Conservation (phyloP, 129 eudicot species). For the Solidago caesia region DNA sequence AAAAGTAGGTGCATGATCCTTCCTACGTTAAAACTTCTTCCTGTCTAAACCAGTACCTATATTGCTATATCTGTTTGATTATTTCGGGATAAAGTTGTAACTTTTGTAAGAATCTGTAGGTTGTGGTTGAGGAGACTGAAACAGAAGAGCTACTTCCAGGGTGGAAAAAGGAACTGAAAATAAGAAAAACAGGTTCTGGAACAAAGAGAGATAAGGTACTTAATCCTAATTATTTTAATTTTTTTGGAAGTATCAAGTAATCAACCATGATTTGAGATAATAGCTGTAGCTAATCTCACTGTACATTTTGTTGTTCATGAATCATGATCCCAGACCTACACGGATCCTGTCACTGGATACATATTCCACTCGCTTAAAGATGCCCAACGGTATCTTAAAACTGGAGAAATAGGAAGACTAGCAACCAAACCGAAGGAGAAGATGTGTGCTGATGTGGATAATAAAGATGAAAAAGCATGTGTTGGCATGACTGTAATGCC, state of each 20-base stretch:
- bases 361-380: constrained; percentile 69
- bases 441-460: constrained; percentile 9
- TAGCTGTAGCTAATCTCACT: neutral
- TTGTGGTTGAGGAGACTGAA: constrained; percentile 39
- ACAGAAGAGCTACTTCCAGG: constrained; percentile 70
- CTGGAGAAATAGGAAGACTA: constrained; percentile 50
- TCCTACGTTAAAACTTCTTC: neutral
- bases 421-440: constrained; percentile 45
- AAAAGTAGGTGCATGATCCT: neutral
- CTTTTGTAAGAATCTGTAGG: constrained; percentile 35
- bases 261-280: constrained; percentile 4
- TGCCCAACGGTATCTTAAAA: constrained; percentile 58
- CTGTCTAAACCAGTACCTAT: neutral
- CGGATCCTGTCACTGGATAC: constrained; percentile 76
- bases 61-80: neutral
- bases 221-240: neutral
- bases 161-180: constrained; percentile 57
- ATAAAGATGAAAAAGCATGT: constrained; percentile 23
- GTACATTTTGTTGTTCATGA: neutral
- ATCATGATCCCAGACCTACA: constrained; percentile 56
- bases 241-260: too few relatives aligned
- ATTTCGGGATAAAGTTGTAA: constrained; percentile 24
- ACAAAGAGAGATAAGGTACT: constrained; percentile 53
- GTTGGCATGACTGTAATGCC: constrained; percentile 10
- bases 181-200: constrained; percentile 36